Evolutionary conservation across 2,329 filamentous ascomycete species (phyloP), one percentile per base, ranked within the genome.

Genomic region (Diaporthe citriasiana): DNA sequence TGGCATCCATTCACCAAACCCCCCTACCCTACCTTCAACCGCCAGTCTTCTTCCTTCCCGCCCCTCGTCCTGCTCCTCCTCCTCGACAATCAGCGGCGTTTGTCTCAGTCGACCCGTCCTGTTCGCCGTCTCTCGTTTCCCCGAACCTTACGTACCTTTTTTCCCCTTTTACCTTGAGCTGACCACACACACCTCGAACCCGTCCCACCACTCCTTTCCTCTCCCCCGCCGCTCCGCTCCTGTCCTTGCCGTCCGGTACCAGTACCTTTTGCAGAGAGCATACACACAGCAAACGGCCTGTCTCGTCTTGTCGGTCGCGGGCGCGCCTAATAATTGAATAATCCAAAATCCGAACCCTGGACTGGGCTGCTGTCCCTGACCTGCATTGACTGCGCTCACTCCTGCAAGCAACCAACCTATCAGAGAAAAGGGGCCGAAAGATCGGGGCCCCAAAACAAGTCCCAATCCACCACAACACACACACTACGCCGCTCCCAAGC

Each of bases 341-440:
- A 68, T 53, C 10, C 33, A 40, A 50, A 66, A 51, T 42, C 63
- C 63, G 38, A 66, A 68, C 63, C 47, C 63, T 68, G 63, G 63
- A 40, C 47, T 35, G 63, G 47, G n/a, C 63, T 68, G 63, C n/a
- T 51, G 45, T 63, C 33, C 33, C 63, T 68, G 63, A 53, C 63
- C 63, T 68, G 63, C 63, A 68, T 68, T 68, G 63, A 45, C 63
- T 68, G 63, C 45, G 63, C 63, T 66, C 30, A 50, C 59, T 66
- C 63, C 63, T 66, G 63, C 63, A 72, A 60, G 69, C 50, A 59
- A 51, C 68, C 55, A 71, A 53, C 60, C 71, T 70, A 70, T 56
- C 63, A 70, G 63, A 57, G 63, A 72, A 72, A 71, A 71, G 55
- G 63, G 63, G 63, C 63, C 70, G 55, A 71, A 71, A 60, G 42